Evolutionary conservation across 208 protist species (phyloP).

Genomic region (Strigomonas culicis): DNA sequence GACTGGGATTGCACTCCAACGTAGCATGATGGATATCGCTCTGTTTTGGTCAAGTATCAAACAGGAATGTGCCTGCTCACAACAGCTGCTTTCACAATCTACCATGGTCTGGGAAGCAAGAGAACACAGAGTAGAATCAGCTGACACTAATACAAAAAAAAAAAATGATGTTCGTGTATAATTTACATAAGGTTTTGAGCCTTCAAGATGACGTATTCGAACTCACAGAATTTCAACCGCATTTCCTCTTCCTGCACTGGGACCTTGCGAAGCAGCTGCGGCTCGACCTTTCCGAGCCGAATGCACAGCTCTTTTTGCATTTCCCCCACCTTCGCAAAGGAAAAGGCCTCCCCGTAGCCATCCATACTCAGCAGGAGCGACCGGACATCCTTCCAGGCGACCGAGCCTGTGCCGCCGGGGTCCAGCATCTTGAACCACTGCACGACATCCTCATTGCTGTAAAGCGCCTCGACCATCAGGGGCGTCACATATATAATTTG

Average conservation of each 20-base stretch:
- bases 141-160: slow-evolving; percentile 1
- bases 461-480: slow-evolving; percentile 75
- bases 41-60: too few species aligned
- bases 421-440: slow-evolving; percentile 97
- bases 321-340: slow-evolving; percentile 50
- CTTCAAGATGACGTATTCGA: slow-evolving; percentile 62
- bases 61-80: too few species aligned
- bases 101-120: not conserved
- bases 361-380: slow-evolving; percentile 53
- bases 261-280: slow-evolving; percentile 51
- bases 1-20: too few species aligned
- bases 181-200: slow-evolving; percentile 29
- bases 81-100: too few species aligned
- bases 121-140: not conserved
- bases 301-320: slow-evolving; percentile 60
- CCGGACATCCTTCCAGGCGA: slow-evolving; percentile 67
- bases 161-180: slow-evolving; percentile 7
- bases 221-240: slow-evolving; percentile 53
- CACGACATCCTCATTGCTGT: slow-evolving; percentile 90
- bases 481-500: slow-evolving; percentile 64
- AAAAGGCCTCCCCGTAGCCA: slow-evolving; percentile 36
- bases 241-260: slow-evolving; percentile 68
- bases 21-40: too few species aligned
- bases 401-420: slow-evolving; percentile 71
- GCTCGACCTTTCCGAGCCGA: slow-evolving; percentile 35